phyloP scores from a whole-genome alignment of 2,329 filamentous ascomycete species.

The Aspergillus quadrilineatus region DNA sequence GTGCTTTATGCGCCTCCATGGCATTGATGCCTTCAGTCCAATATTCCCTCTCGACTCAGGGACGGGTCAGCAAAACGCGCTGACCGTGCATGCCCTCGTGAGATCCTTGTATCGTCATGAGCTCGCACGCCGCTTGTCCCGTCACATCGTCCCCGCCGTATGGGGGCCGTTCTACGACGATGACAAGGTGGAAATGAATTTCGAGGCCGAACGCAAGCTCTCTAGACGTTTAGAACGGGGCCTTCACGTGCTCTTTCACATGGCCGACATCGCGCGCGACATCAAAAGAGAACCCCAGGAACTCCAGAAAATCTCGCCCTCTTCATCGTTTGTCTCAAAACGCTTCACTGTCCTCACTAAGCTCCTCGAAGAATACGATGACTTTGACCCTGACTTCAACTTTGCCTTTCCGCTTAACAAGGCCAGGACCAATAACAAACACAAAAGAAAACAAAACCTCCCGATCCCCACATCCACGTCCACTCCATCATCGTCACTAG shows the following conservation, averaged over 20 bases:
- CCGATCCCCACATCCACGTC: neutral
- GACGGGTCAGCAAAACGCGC: conserved; percentile 21
- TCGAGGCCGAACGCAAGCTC: conserved; percentile 27
- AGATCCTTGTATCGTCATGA: conserved; percentile 25
- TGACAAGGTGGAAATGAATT: conserved; percentile 25
- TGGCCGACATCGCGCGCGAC: conserved; percentile 27
- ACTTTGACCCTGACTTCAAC: neutral
- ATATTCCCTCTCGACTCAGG: conserved; percentile 48
- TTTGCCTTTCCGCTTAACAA: conserved; percentile 9
- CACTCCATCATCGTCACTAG: neutral
- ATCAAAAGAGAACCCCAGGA: conserved; percentile 19
- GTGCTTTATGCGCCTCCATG: conserved; percentile 42
- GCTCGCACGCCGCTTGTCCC: conserved; percentile 23
- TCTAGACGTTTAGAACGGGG: conserved; percentile 28
- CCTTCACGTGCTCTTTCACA: conserved; percentile 30
- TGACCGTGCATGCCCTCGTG: conserved; percentile 26
- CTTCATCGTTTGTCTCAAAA: conserved; percentile 18
- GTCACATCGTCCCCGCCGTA: conserved; percentile 28
- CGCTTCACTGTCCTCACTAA: conserved; percentile 18
- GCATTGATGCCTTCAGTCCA: conserved; percentile 58
- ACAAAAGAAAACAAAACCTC: conserved; percentile 8
- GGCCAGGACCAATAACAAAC: neutral
- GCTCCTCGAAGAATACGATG: conserved; percentile 24
- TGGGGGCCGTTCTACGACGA: conserved; percentile 29
- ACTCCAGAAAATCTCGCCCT: conserved; percentile 7